Percentiles rank a stretch among this genome's conserved stretches.
Evolutionary conservation across 2,329 filamentous ascomycete species (phyloP).

Genomic region (Coniochaeta pulveracea): DNA sequence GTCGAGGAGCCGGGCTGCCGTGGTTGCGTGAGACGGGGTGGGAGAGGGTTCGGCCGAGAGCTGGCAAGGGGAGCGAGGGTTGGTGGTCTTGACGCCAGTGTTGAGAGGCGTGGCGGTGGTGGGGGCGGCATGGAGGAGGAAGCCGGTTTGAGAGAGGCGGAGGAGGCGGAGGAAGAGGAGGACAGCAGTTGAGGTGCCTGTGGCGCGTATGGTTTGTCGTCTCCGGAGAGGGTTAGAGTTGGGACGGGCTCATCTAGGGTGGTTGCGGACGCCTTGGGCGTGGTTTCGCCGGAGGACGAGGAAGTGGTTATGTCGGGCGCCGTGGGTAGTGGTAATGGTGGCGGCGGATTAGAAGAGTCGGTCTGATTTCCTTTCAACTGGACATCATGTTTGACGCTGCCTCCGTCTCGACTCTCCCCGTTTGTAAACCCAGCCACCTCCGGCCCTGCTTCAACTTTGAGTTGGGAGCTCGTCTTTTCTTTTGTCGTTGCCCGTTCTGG

Average conservation of each 20-base stretch:
- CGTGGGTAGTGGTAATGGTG: too few relatives aligned
- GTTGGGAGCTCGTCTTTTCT: neutral
- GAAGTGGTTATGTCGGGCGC: too few relatives aligned
- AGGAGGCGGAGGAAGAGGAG: neutral
- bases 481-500: conserved; percentile 3
- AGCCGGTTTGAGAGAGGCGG: conserved; percentile 8
- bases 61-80: conserved; percentile 12
- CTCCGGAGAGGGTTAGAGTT: conserved; percentile 30
- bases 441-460: too few relatives aligned
- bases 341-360: too few relatives aligned
- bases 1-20: conserved; percentile 19
- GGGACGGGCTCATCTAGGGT: conserved; percentile 23
- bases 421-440: too few relatives aligned
- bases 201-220: conserved; percentile 12
- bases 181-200: neutral
- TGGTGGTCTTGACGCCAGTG: conserved; percentile 10
- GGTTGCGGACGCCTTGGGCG: conserved; percentile 34
- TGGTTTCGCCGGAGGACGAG: conserved; percentile 32
- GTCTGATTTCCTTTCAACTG: too few relatives aligned
- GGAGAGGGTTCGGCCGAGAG: conserved; percentile 21
- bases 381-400: too few relatives aligned
- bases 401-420: neutral
- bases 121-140: conserved; percentile 7
- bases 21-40: conserved; percentile 25
- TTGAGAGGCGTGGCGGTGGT: conserved; percentile 11